Evolutionary conservation across 2,329 filamentous ascomycete species (phyloP), one percentile per base, ranked within the genome.

Genomic region (Aureobasidium melanogenum): DNA sequence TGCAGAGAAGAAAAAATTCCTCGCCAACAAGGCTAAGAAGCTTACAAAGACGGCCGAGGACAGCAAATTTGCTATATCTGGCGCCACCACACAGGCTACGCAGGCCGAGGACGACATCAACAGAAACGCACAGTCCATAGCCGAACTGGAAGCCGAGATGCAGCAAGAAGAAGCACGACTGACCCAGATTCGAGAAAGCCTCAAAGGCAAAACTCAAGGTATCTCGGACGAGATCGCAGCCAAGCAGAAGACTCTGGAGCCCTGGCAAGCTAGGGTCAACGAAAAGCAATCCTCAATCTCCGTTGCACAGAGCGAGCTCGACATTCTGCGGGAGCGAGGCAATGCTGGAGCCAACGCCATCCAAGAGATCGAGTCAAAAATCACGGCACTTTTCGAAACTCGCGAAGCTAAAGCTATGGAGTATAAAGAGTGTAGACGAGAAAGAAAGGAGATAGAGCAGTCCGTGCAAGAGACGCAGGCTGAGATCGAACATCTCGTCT

Each of bases 251-350:
- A 88, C 90, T 0, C 80, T 99, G 12, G 93, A 97, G 75, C 94
- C 94, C 0, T 99, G 94, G 94, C 92, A 88, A 67, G 91, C 91
- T 66, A 97, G 94, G 76, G 93, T 99, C 77, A 97, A 94, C 73
- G 88, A 96, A 71, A 97, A 96, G 73, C 88, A 94, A 70, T 97
- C 92, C 0, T 86, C 89, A 3, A 95, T 97, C 66, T 93, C 93
- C 4, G 92, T 99, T 12, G 91, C 94, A 1, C 89, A 96, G 72
- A 96, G 91, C 73, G 93, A 99, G 73, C 84, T 97, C 67, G 88
- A 91, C 63, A 97, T 99, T 62, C 81, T 99, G 8, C 84, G 85
- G 43, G 94, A 99, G 71, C 91, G 91, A 71, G 89, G 90, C 56
- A 96, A 91, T 69, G 88, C 93, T 34, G 91, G 92, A 5, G 87